A percentile compares a stretch with the other conserved stretches of the same genome.
These are phyloP conservation scores for Macrotyloma uniflorum DNA, from an alignment of 306 rosid genomes.

Conservation along the genomic window DNA sequence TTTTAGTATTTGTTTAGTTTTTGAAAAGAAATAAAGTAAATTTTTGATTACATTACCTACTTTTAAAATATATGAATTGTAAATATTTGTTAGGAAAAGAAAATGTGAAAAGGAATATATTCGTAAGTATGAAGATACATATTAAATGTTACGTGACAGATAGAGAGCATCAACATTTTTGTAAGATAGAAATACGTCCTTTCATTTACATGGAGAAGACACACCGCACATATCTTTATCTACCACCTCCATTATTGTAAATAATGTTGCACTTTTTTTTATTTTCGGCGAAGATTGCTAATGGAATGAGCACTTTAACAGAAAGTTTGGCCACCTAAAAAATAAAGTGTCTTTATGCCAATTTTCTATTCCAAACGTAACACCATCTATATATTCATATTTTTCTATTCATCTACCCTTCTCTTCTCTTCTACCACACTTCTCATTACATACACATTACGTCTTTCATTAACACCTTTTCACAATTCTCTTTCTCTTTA, in stretches of 20 bases:
- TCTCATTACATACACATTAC: conserved; percentile 32
- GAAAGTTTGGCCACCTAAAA: conserved; percentile 54
- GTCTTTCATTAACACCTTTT: conserved; percentile 20
- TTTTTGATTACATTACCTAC: no score
- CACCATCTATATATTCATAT: conserved; percentile 35
- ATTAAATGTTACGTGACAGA: conserved; percentile 33
- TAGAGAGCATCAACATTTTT: conserved; percentile 33
- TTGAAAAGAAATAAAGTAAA: no score
- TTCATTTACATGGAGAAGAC: conserved; percentile 44
- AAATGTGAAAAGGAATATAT: conserved; percentile 55
- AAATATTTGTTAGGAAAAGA: not conserved
- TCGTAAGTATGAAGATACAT: conserved; percentile 25
- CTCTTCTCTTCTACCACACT: conserved; percentile 30
- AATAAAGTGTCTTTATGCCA: conserved; percentile 40
- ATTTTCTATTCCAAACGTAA: conserved; percentile 41
- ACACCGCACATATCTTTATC: conserved; percentile 40
- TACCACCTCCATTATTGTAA: conserved; percentile 37
- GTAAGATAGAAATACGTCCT: conserved; percentile 36
- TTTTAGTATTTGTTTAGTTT: no score
- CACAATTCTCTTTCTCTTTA: conserved; percentile 1
- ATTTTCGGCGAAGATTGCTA: conserved; percentile 30
- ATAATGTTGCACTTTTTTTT: conserved; percentile 22
- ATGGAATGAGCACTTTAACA: conserved; percentile 44
- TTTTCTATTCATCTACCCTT: conserved; percentile 25
- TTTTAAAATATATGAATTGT: no score